phyloP scores from a whole-genome alignment of 441 rosid genomes.

The Eutrema salsugineum region DNA sequence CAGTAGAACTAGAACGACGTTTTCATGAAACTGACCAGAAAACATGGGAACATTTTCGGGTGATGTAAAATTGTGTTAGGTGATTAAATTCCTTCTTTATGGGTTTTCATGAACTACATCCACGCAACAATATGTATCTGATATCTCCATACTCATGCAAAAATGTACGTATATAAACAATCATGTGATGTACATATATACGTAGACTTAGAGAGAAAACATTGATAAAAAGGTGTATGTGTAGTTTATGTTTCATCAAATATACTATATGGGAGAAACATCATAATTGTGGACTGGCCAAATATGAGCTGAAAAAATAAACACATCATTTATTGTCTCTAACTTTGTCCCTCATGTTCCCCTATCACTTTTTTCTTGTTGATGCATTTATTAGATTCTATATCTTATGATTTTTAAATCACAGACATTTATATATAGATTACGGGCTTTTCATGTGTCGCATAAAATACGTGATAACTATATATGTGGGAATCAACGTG shows the following conservation, averaged over 20 bases:
- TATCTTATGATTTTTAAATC: not conserved
- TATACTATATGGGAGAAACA: constrained; percentile 11
- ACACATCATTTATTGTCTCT: constrained; percentile 25
- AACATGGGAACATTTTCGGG: not conserved
- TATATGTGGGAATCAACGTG: constrained; percentile 26
- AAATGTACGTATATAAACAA: not conserved
- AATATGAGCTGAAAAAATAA: constrained; percentile 23
- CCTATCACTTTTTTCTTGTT: constrained; percentile 25
- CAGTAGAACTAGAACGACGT: not conserved
- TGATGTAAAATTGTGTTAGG: not conserved
- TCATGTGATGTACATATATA: not conserved
- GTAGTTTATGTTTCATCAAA: constrained; percentile 7
- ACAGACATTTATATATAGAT: constrained; percentile 10
- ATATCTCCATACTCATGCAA: not conserved
- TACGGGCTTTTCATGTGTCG: constrained; percentile 28
- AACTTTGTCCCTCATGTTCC: constrained; percentile 36
- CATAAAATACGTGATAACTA: constrained; percentile 24
- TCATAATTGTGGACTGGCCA: constrained; percentile 30
- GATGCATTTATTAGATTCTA: constrained; percentile 22
- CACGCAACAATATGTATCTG: not conserved
- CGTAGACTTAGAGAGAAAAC: not conserved
- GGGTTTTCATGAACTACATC: not conserved
- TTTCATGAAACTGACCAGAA: not conserved
- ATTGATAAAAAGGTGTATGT: constrained; percentile 2
- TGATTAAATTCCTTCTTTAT: not conserved